phyloP scores from a whole-genome alignment of 768 basidiomycete species.

The Podaxis sp. region DNA sequence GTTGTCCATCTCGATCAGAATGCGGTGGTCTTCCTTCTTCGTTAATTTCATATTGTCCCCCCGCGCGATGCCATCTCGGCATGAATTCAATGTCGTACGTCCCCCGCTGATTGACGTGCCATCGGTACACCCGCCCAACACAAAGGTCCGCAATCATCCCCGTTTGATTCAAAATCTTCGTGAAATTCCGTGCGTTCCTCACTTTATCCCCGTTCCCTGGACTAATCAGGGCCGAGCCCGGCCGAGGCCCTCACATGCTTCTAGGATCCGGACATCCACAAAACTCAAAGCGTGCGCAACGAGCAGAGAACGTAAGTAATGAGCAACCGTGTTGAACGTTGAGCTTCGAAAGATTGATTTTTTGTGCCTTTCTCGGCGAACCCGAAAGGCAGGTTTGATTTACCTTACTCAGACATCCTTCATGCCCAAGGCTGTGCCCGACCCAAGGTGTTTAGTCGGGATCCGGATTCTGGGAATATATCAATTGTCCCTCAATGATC shows the following conservation, averaged over 20 bases:
- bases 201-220: neutral
- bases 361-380: conserved; percentile 14
- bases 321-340: neutral
- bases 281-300: neutral
- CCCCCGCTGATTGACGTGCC: conserved; percentile 1
- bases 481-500: neutral
- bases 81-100: neutral
- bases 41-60: neutral
- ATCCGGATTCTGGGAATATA: conserved; percentile 21
- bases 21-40: neutral
- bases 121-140: neutral
- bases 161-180: neutral
- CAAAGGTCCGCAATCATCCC: neutral
- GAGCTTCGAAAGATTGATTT: neutral
- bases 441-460: conserved; percentile 2
- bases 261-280: neutral
- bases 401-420: conserved; percentile 4
- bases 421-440: conserved; percentile 1
- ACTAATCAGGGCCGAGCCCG: neutral
- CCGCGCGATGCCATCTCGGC: conserved; percentile 4
- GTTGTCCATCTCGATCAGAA: conserved; percentile 8
- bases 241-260: neutral
- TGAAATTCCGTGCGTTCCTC: neutral
- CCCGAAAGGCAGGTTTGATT: neutral
- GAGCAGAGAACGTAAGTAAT: neutral